phyloP scores from a whole-genome alignment of 2,329 filamentous ascomycete genomes.

The Phialemonium atrogriseum region DNA sequence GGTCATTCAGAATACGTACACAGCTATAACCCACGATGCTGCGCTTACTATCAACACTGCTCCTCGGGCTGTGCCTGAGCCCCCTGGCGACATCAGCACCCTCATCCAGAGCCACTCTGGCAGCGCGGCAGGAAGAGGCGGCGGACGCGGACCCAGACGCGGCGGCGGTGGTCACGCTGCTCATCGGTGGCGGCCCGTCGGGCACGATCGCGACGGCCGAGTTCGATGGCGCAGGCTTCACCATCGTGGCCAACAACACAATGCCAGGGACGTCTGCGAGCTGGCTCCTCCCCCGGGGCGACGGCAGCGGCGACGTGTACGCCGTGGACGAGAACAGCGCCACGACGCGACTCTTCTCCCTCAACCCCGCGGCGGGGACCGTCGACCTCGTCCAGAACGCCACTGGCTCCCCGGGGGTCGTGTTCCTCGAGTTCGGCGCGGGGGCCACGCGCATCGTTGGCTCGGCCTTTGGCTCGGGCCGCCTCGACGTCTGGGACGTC shows the following conservation, averaged over 20 bases:
- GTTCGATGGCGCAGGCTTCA: constrained; percentile 32
- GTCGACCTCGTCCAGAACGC: constrained; percentile 19
- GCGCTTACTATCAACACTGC: constrained; percentile 1
- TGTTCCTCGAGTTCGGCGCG: constrained; percentile 37
- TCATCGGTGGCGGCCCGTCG: constrained; percentile 28
- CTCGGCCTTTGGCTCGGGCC: constrained; percentile 30
- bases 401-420: constrained; percentile 32
- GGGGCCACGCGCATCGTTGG: constrained; percentile 36
- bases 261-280: constrained; percentile 25
- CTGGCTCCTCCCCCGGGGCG: constrained; percentile 36
- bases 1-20: not conserved
- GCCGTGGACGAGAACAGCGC: constrained; percentile 38
- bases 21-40: not conserved
- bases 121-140: too few relatives aligned
- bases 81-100: not conserved
- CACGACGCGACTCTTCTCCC: constrained; percentile 28
- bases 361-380: constrained; percentile 21
- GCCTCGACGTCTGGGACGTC: constrained; percentile 38
- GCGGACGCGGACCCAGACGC: not conserved
- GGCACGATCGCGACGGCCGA: constrained; percentile 30
- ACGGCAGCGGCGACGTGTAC: constrained; percentile 30
- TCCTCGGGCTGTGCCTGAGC: constrained; percentile 3
- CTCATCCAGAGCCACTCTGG: too few relatives aligned
- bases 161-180: constrained; percentile 18
- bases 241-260: constrained; percentile 24